phyloP scores from a whole-genome alignment of 768 basidiomycete genomes.

The Psilocybe subaeruginosa region DNA sequence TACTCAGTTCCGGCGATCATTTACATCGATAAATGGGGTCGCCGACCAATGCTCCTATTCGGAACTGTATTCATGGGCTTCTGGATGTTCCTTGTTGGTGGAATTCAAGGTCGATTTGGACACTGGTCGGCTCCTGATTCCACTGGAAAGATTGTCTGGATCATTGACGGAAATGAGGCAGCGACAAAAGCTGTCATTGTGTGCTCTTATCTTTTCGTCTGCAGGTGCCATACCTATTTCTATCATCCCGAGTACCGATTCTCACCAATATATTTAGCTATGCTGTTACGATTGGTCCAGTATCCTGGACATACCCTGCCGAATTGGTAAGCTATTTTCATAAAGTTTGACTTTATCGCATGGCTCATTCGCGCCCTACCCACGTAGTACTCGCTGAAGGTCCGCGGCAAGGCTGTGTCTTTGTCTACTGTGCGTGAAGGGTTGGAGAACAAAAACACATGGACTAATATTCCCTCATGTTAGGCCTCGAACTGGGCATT shows the following conservation, averaged over 20 bases:
- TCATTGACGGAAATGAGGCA: conserved; percentile 55
- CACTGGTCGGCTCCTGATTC: conserved; percentile 55
- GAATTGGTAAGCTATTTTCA: conserved; percentile 44
- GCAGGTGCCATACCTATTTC: conserved; percentile 33
- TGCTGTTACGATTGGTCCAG: conserved; percentile 77
- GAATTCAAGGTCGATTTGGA: conserved; percentile 70
- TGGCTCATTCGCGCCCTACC: neutral
- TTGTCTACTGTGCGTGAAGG: conserved; percentile 46
- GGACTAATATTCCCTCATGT: neutral
- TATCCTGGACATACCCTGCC: conserved; percentile 75
- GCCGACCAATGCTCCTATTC: conserved; percentile 71
- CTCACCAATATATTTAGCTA: conserved; percentile 38
- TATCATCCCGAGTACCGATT: neutral
- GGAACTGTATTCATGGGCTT: conserved; percentile 74
- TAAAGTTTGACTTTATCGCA: neutral
- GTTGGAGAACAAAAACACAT: too few relatives aligned
- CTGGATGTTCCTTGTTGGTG: conserved; percentile 79
- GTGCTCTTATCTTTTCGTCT: conserved; percentile 78
- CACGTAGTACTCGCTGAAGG: conserved; percentile 55
- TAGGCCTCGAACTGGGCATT: conserved; percentile 60
- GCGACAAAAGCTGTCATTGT: conserved; percentile 76
- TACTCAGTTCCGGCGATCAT: conserved; percentile 51
- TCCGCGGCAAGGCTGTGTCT: conserved; percentile 61
- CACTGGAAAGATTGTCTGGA: conserved; percentile 38
- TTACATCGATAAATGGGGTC: conserved; percentile 81